Percentiles rank a stretch among this genome's conserved stretches.
phyloP scores from a whole-genome alignment of 768 basidiomycete species.

The Xanthoconium purpureum region DNA sequence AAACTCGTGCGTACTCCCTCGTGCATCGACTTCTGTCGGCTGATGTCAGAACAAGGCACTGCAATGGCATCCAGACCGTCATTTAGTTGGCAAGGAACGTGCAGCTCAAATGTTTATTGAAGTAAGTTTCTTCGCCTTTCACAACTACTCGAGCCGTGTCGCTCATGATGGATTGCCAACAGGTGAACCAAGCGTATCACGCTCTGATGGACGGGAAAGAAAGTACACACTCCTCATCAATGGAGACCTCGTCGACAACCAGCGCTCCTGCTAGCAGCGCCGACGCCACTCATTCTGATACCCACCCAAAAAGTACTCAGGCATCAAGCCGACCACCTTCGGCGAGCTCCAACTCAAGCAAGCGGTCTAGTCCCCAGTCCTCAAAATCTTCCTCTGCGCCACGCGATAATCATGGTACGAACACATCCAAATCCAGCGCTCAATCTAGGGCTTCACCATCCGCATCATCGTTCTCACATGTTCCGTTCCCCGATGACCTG shows the following conservation, averaged over 20 bases:
- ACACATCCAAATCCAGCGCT: slow-evolving; percentile 9
- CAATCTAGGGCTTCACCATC: slow-evolving; percentile 13
- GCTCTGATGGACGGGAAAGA: slow-evolving; percentile 45
- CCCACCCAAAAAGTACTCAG: slow-evolving; percentile 22
- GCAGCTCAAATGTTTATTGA: slow-evolving; percentile 58
- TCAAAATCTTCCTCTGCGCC: slow-evolving; percentile 11
- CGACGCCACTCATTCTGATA: slow-evolving; percentile 22
- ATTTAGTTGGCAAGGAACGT: slow-evolving; percentile 46
- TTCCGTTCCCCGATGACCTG: slow-evolving; percentile 11
- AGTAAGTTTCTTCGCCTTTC: slow-evolving; percentile 34
- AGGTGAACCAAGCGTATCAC: slow-evolving; percentile 60
- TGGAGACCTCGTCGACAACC: slow-evolving; percentile 27
- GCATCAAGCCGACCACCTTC: slow-evolving; percentile 32
- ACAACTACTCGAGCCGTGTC: background rate
- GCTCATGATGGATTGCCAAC: background rate
- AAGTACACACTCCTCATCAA: slow-evolving; percentile 27
- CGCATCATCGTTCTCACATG: slow-evolving; percentile 10
- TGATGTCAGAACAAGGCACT: slow-evolving; percentile 42
- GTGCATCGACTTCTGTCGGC: slow-evolving; percentile 23
- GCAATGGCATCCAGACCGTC: slow-evolving; percentile 68
- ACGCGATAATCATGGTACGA: slow-evolving; percentile 10
- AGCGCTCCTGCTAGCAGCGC: slow-evolving; percentile 16
- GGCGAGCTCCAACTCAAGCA: slow-evolving; percentile 29
- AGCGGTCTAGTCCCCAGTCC: slow-evolving; percentile 12
- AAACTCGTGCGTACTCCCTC: slow-evolving; percentile 44